Evolutionary conservation across 257 asterid species (phyloP).

Genomic region (Solanum phureja): DNA sequence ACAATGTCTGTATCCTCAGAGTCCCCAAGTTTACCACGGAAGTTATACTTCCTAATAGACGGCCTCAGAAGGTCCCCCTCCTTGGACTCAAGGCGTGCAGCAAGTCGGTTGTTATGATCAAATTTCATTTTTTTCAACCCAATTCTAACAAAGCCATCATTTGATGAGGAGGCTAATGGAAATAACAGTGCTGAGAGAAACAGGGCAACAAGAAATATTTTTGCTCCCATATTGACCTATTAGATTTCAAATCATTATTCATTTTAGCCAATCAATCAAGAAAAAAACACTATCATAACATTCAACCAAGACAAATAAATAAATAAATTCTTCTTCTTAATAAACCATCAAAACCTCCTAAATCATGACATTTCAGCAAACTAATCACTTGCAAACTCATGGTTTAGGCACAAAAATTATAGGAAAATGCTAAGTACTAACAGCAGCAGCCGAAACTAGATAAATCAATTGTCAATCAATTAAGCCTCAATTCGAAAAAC

Average conservation of each 20-base stretch:
- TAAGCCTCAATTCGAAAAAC: background rate
- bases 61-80: conserved; percentile 48
- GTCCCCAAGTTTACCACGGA: conserved; percentile 42
- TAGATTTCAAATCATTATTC: background rate
- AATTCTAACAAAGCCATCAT: conserved; percentile 71
- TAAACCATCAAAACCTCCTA: background rate
- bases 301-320: background rate
- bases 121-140: conserved; percentile 70
- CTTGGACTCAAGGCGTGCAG: conserved; percentile 64
- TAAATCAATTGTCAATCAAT: background rate
- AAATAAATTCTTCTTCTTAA: background rate
- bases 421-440: background rate
- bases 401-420: background rate
- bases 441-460: background rate
- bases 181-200: conserved; percentile 45
- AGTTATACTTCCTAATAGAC: conserved; percentile 49
- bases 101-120: conserved; percentile 63
- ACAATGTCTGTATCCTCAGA: conserved; percentile 64
- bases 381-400: background rate
- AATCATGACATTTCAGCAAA: background rate
- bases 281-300: background rate
- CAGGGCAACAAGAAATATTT: conserved; percentile 22
- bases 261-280: background rate
- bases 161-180: conserved; percentile 48
- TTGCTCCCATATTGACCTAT: conserved; percentile 56